A percentile compares a stretch with the other conserved stretches of the same genome.
phyloP scores from a whole-genome alignment of 1,284 basidiomycete species.

The Ceratobasidium sp. region DNA sequence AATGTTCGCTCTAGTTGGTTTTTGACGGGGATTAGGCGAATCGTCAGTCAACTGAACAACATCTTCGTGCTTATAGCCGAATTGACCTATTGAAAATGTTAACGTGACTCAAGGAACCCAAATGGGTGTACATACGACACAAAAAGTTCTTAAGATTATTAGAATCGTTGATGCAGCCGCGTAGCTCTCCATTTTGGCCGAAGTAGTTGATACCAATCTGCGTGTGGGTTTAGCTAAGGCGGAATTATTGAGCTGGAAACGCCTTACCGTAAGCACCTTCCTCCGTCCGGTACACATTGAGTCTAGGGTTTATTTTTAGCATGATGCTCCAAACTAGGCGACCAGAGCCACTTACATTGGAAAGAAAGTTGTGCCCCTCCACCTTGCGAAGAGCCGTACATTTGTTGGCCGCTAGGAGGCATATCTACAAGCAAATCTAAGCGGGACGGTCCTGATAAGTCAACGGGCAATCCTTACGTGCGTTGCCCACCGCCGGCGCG shows the following conservation, averaged over 20 bases:
- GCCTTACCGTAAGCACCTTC: slow-evolving; percentile 80
- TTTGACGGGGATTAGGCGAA: slow-evolving; percentile 68
- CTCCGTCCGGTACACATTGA: slow-evolving; percentile 85
- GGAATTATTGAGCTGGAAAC: slow-evolving; percentile 5
- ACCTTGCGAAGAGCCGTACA: slow-evolving; percentile 28
- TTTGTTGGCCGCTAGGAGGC: slow-evolving; percentile 34
- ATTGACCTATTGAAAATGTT: slow-evolving; percentile 62
- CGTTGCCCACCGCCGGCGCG: slow-evolving; percentile 4
- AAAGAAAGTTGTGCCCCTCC: slow-evolving; percentile 34
- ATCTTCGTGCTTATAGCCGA: slow-evolving; percentile 80
- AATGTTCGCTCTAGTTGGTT: slow-evolving; percentile 87
- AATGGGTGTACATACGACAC: slow-evolving; percentile 62
- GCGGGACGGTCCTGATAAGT: background rate
- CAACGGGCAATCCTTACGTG: slow-evolving; percentile 22
- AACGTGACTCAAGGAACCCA: background rate
- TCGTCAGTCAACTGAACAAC: slow-evolving; percentile 92
- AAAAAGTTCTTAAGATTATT: slow-evolving; percentile 82
- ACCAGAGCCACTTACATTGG: slow-evolving; percentile 18
- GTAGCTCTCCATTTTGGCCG: slow-evolving; percentile 70
- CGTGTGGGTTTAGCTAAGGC: background rate
- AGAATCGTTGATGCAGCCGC: slow-evolving; percentile 91
- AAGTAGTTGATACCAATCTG: slow-evolving; percentile 89
- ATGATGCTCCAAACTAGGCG: background rate
- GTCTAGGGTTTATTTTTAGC: slow-evolving; percentile 55
- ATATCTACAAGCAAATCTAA: slow-evolving; percentile 11